phyloP scores from a whole-genome alignment of 1,284 basidiomycete genomes.

The Boletus mariae region DNA sequence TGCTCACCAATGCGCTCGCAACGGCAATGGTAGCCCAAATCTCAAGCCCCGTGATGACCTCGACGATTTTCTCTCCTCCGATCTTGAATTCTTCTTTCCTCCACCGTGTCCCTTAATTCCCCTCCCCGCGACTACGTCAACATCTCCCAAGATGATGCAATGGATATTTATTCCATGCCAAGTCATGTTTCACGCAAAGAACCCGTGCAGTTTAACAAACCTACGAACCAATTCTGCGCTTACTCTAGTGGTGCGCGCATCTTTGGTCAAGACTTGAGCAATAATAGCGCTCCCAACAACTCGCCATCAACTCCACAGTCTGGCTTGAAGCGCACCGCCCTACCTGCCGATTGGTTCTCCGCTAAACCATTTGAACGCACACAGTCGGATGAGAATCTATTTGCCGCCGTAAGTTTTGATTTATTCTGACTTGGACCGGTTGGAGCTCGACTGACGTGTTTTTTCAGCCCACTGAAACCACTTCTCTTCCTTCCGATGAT shows the following conservation, averaged over 20 bases:
- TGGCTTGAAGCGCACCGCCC: slow-evolving; percentile 49
- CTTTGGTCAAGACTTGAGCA: slow-evolving; percentile 72
- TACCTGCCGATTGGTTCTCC: slow-evolving; percentile 62
- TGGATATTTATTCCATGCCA: slow-evolving; percentile 77
- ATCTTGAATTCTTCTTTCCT: slow-evolving; percentile 76
- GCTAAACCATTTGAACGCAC: slow-evolving; percentile 18
- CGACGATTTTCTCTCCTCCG: slow-evolving; percentile 65
- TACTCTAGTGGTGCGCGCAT: slow-evolving; percentile 58
- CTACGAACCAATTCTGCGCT: slow-evolving; percentile 49
- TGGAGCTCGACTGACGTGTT: neutral
- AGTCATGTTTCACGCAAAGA: slow-evolving; percentile 31
- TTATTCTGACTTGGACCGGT: slow-evolving; percentile 5
- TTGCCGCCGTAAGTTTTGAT: slow-evolving; percentile 31
- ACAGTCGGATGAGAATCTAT: slow-evolving; percentile 29
- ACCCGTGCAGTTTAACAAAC: slow-evolving; percentile 27
- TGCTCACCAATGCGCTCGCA: no score
- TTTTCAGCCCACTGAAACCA: slow-evolving; percentile 35
- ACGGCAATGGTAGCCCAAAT: slow-evolving; percentile 24
- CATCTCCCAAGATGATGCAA: slow-evolving; percentile 52
- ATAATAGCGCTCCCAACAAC: slow-evolving; percentile 30
- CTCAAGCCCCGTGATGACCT: slow-evolving; percentile 46
- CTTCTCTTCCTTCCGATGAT: slow-evolving; percentile 49
- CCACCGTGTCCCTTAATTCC: slow-evolving; percentile 72
- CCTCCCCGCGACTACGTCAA: slow-evolving; percentile 48
- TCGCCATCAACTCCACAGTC: slow-evolving; percentile 32